Base-by-base conservation (phyloP, 176 grass and related monocot genomes). In the Musa itinerans region DNA sequence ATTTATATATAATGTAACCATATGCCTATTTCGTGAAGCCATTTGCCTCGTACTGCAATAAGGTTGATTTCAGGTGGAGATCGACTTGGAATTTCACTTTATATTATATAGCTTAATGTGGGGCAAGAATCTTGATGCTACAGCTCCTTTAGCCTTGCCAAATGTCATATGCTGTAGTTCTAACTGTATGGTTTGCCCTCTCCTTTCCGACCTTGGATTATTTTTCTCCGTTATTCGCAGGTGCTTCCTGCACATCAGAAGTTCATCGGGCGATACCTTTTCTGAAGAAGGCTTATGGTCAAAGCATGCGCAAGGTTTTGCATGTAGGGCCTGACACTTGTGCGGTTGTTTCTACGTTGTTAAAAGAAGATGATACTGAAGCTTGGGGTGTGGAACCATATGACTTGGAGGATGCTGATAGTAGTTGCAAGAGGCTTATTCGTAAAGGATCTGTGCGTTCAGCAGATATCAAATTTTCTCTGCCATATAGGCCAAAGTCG, bases 361-460 rank as follows among this genome's bases (percentile, higher is more conserved):
- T 96, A 74, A 88, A 92, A 79, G 93, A 96, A 84, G 78, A 82
- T 52, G 68, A 76, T 67, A 74, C 54, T 56, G 93, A 92, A 86
- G 83, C 87, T 57, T 96, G 90, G 90, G 93, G 90, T 48, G 77
- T 96, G 74, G 93, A 96, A 71, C 93, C 93, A 77, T 96, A 96
- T 86, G 93, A 96, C 78, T 83, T 92, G 75, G 93, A 96, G 51
- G 93, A 96, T 84, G 75, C 79, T 72, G 93, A 96, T 73, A 87
- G 85, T 83, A 81, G 74, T 66, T 96, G 93, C 87, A 96, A 89
- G 81, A 96, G 81, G 56, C 93, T 96, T 71, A 87, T 96, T 83
- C 90, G 93, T 78, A 96, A 96, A 79, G 89, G 93, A 48, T 92
- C 92, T 83, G 87, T 96, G 27, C 90, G 93, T 62, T 80, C 90